Evolutionary conservation across 2,329 filamentous ascomycete genomes (phyloP).

Genomic region (Scedosporium boydii): DNA sequence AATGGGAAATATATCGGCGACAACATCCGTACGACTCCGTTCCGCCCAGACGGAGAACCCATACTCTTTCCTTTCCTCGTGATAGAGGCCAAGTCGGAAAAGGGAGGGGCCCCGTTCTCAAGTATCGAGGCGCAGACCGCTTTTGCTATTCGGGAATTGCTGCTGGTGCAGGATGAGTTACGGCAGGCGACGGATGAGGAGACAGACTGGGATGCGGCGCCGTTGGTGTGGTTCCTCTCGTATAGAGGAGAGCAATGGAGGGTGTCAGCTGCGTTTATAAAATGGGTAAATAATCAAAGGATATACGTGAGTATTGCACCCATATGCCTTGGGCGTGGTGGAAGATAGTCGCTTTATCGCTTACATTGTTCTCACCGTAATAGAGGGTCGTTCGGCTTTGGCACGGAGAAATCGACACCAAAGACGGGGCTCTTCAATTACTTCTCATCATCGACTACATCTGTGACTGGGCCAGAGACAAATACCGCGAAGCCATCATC

Average conservation of each 20-base stretch:
- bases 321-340: background rate
- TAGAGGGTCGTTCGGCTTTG: slow-evolving; percentile 6
- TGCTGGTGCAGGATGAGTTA: slow-evolving; percentile 8
- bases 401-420: slow-evolving; percentile 8
- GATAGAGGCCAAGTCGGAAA: slow-evolving; percentile 10
- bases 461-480: slow-evolving; percentile 14
- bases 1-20: background rate
- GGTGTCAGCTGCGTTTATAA: background rate
- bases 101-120: background rate
- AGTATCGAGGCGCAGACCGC: slow-evolving; percentile 9
- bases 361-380: too few relatives aligned
- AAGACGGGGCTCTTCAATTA: slow-evolving; percentile 12
- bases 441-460: slow-evolving; percentile 15
- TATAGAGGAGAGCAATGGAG: slow-evolving; percentile 2
- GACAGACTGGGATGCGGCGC: background rate
- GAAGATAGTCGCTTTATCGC: background rate
- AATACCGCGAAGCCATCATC: slow-evolving; percentile 10
- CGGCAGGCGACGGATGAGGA: background rate
- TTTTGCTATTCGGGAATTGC: slow-evolving; percentile 9
- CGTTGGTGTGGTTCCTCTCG: slow-evolving; percentile 1
- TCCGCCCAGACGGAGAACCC: background rate
- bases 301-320: background rate
- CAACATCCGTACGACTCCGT: background rate
- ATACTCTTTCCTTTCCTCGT: slow-evolving; percentile 10
- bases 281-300: background rate